Percentiles rank a stretch among this genome's conserved stretches.
These are phyloP conservation scores for Sporothrix sp. DNA, from an alignment of 2,329 filamentous ascomycete species.

Conservation along the genomic window DNA sequence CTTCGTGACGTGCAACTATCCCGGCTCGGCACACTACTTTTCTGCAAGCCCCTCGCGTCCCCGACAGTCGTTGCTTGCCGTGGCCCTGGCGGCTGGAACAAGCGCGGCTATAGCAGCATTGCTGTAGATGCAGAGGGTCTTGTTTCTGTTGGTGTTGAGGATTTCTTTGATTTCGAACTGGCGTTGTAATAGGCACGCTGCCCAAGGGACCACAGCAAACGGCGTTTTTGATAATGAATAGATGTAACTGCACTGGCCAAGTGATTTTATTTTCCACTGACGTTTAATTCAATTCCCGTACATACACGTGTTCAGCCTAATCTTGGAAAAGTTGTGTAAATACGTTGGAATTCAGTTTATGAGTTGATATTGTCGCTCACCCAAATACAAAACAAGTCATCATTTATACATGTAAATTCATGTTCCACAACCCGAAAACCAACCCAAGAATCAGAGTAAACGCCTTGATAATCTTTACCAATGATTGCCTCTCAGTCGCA, in stretches of 20 bases:
- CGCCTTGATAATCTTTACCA: no score
- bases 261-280: no score
- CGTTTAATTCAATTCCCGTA: no score
- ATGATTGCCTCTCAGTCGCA: no score
- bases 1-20: slow-evolving; percentile 47
- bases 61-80: background rate
- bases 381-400: background rate
- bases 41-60: slow-evolving; percentile 22
- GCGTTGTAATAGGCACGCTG: background rate
- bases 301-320: no score
- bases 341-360: no score
- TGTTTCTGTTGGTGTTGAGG: background rate
- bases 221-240: background rate
- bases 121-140: background rate
- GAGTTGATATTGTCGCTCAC: no score
- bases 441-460: no score
- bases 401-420: no score
- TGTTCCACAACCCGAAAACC: no score
- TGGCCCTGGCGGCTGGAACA: slow-evolving; percentile 2
- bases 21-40: slow-evolving; percentile 46
- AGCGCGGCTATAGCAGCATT: background rate
- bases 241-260: no score
- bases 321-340: no score
- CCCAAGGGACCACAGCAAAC: background rate
- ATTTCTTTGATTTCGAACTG: background rate